Percentiles rank a stretch among this genome's conserved stretches.
Evolutionary conservation across 208 protist species (phyloP).

Genomic region (Crithidia brevicula): DNA sequence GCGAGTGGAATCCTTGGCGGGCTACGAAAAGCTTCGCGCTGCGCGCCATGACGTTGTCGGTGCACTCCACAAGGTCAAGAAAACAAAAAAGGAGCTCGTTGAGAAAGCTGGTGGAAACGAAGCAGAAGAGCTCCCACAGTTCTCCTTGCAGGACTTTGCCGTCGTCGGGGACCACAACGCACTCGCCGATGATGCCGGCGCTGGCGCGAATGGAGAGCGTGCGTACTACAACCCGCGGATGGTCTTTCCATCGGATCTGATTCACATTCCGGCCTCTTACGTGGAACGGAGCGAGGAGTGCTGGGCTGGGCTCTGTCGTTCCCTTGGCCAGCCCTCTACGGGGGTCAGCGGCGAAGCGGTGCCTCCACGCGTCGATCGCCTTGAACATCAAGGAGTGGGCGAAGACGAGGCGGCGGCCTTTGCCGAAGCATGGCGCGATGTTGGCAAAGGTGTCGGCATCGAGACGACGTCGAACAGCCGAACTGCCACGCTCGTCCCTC

Average conservation of each 20-base stretch:
- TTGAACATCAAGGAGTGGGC: conserved; percentile 5
- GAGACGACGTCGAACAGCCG: conserved; percentile 17
- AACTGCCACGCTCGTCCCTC: conserved; percentile 23
- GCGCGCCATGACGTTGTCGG: conserved; percentile 30
- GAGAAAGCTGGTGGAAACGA: background rate
- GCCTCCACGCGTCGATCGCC: conserved; percentile 18
- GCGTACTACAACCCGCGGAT: conserved; percentile 45
- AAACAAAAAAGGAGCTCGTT: conserved; percentile 20
- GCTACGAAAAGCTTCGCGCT: conserved; percentile 20
- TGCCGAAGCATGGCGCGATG: conserved; percentile 25
- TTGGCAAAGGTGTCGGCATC: conserved; percentile 18
- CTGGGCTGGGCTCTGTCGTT: conserved; percentile 38
- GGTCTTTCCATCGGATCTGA: conserved; percentile 27
- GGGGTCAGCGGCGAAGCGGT: conserved; percentile 10
- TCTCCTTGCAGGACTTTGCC: conserved; percentile 37
- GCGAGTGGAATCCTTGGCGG: conserved; percentile 11
- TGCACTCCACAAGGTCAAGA: conserved; percentile 35
- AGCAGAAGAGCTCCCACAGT: background rate
- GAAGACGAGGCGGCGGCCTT: conserved; percentile 23
- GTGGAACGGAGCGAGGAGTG: conserved; percentile 36
- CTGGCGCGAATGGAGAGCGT: background rate
- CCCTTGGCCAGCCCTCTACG: conserved; percentile 14
- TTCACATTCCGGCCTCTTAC: conserved; percentile 40
- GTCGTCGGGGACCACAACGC: conserved; percentile 27
- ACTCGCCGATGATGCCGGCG: conserved; percentile 17